Percentiles rank a stretch among this genome's conserved stretches.
Evolutionary conservation across 176 grass and related monocot genomes (phyloP).

Genomic region (Cocos nucifera): DNA sequence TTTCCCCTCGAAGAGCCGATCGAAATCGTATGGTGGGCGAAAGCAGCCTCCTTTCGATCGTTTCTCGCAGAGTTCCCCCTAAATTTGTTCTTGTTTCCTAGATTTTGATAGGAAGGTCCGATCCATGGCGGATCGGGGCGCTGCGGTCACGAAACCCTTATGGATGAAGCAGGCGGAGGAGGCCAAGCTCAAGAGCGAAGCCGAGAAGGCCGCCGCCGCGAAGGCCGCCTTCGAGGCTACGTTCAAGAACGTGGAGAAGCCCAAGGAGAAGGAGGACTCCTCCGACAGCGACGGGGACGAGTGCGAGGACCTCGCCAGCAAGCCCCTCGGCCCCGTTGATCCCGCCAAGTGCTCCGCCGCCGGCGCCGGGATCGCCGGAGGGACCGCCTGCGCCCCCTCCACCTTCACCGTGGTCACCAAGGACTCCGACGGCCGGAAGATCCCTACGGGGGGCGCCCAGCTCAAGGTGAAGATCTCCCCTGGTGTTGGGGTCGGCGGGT

Average conservation of each 20-base stretch:
- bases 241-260: slow-evolving; percentile 48
- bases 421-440: slow-evolving; percentile 47
- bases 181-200: slow-evolving; percentile 92
- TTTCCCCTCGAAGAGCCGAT: no score
- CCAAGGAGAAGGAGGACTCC: slow-evolving; percentile 4
- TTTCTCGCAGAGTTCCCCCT: background rate
- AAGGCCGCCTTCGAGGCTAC: slow-evolving; percentile 97
- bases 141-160: slow-evolving; percentile 54
- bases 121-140: slow-evolving; percentile 17
- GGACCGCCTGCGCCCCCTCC: slow-evolving; percentile 30
- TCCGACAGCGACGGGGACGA: slow-evolving; percentile 22
- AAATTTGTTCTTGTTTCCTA: background rate
- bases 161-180: slow-evolving; percentile 95
- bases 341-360: slow-evolving; percentile 55
- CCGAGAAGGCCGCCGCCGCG: slow-evolving; percentile 67
- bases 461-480: slow-evolving; percentile 60
- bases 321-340: slow-evolving; percentile 53
- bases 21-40: no score
- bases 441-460: slow-evolving; percentile 36
- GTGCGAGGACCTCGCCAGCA: slow-evolving; percentile 25
- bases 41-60: no score
- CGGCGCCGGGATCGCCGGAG: slow-evolving; percentile 60
- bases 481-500: slow-evolving; percentile 45
- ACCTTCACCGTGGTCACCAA: slow-evolving; percentile 61
- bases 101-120: background rate